phyloP scores from a whole-genome alignment of 2,329 filamentous ascomycete genomes.

The Diaporthe vaccinii region DNA sequence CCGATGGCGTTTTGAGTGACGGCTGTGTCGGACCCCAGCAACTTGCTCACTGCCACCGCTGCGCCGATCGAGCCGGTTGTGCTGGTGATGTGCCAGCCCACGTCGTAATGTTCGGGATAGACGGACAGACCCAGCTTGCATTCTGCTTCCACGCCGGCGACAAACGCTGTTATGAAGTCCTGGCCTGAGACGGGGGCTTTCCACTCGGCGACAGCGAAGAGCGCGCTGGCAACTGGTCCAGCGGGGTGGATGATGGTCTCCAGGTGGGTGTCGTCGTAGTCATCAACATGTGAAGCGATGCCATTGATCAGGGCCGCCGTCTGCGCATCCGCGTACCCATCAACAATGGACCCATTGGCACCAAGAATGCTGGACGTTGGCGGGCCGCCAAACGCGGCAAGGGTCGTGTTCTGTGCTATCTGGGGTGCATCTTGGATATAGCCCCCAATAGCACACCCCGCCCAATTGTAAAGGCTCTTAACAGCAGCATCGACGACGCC shows the following conservation, averaged over 20 bases:
- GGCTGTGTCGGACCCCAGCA: conserved; percentile 55
- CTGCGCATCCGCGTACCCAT: conserved; percentile 55
- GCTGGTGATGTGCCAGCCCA: conserved; percentile 69
- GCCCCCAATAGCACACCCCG: conserved; percentile 66
- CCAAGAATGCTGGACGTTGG: conserved; percentile 51
- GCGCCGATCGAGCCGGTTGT: conserved; percentile 66
- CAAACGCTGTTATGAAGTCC: conserved; percentile 64
- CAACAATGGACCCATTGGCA: conserved; percentile 46
- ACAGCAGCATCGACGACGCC: conserved; percentile 59
- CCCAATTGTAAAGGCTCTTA: conserved; percentile 66
- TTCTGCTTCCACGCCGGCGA: conserved; percentile 65
- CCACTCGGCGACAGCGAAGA: conserved; percentile 62
- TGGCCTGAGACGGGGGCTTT: conserved; percentile 55
- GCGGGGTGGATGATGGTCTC: conserved; percentile 69
- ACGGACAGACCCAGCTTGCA: conserved; percentile 66
- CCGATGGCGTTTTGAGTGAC: conserved; percentile 65
- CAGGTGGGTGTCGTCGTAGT: conserved; percentile 70
- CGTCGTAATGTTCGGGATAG: conserved; percentile 67
- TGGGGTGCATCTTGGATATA: conserved; percentile 59
- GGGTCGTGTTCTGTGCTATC: conserved; percentile 44
- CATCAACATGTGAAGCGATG: conserved; percentile 67
- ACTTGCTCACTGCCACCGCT: conserved; percentile 64
- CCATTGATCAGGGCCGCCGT: conserved; percentile 67
- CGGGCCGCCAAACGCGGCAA: conserved; percentile 48
- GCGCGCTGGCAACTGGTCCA: conserved; percentile 63